These are phyloP conservation scores for Paramecium pentaurelia DNA, from an alignment of 73 alveolate genomes.

Conservation along the genomic window DNA sequence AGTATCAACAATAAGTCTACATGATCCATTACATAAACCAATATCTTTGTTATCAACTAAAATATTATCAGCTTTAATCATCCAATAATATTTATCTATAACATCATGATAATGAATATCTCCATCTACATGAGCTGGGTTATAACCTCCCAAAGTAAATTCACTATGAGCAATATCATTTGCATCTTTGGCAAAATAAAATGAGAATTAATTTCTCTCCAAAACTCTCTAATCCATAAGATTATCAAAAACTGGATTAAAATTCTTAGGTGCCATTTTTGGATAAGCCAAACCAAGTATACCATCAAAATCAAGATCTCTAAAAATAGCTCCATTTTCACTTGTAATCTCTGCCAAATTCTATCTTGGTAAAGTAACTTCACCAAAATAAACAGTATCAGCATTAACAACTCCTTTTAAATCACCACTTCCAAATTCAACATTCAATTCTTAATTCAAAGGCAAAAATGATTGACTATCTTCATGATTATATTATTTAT, in stretches of 20 bases:
- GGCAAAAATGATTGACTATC: not conserved
- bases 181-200: slow-evolving; percentile 61
- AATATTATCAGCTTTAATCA: slow-evolving; percentile 70
- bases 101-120: slow-evolving; percentile 69
- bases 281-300: slow-evolving; percentile 82
- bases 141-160: slow-evolving; percentile 72
- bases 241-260: slow-evolving; percentile 67
- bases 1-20: slow-evolving; percentile 77
- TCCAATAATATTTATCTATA: slow-evolving; percentile 82
- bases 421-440: slow-evolving; percentile 75
- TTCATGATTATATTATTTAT: slow-evolving; percentile 8
- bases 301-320: slow-evolving; percentile 71
- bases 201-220: slow-evolving; percentile 68
- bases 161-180: slow-evolving; percentile 66
- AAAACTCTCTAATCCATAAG: slow-evolving; percentile 63
- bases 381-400: slow-evolving; percentile 72
- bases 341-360: slow-evolving; percentile 73
- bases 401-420: slow-evolving; percentile 62
- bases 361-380: slow-evolving; percentile 57
- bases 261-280: slow-evolving; percentile 67
- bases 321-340: slow-evolving; percentile 74
- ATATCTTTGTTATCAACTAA: slow-evolving; percentile 63
- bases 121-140: slow-evolving; percentile 64
- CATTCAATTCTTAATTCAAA: not conserved
- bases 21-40: slow-evolving; percentile 64